Evolutionary conservation across 2,329 filamentous ascomycete genomes (phyloP), one percentile per base, ranked within the genome.

Genomic region (Pleoardoris graminearum): DNA sequence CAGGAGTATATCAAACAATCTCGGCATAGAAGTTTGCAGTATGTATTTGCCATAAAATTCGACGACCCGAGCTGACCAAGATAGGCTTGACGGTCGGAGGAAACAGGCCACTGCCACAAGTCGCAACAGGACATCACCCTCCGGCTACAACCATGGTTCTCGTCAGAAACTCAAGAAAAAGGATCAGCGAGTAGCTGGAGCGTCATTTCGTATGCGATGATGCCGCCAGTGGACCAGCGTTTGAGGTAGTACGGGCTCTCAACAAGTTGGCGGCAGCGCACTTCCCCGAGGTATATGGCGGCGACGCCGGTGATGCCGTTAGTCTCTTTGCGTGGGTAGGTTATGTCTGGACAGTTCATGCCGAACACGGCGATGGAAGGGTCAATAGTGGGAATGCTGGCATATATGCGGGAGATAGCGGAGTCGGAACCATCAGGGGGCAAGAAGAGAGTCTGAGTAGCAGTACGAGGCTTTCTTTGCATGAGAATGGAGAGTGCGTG

Each of bases 251-350:
- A 76, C 7, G 74, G 73, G 1, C 74, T 73, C 30, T 65, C 49
- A n/a, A n/a, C n/a, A 7, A 72, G 66, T 50, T 76, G 73, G 29
- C 55, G 53, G 21, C 89, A 1, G 87, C 88, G n/a, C 84, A 89
- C 88, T 88, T 89, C 89, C 14, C 84, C 82, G 1, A 91, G 73
- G 45, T 81, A 80, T 71, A 89, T 90, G 0, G 86, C 77, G 76
- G 11, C 71, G 69, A 4, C 78, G 75, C 56, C 82, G 76, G 21
- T 77, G 71, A 79, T 65, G 54, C 63, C 69, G 5, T 66, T 73
- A 36, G 67, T 57, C 22, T 64, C 57, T 33, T 60, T 49, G 3
- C 69, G 62, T 1, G 47, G 61, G 11, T 22, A 39, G 30, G 64
- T 69, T 61, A 75, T 63, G 60, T 66, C 78, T 3, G 76, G 76